Conservation (phyloP, 2,329 filamentous ascomycete species). For the Sphaerulina vaccinii region DNA sequence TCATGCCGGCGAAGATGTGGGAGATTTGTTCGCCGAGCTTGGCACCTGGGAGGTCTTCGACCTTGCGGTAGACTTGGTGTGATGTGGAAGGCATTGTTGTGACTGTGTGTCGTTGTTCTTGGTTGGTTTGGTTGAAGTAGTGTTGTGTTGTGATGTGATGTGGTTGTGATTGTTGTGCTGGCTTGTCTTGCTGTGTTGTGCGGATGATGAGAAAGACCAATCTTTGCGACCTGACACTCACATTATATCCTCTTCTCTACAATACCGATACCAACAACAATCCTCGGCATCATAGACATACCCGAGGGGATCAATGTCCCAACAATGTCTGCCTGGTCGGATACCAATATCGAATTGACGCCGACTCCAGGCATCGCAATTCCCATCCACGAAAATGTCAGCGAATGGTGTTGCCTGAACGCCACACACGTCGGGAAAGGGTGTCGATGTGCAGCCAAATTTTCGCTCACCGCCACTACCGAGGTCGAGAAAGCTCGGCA, state of each 20-base stretch:
- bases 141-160: neutral
- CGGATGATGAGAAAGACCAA: neutral
- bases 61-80: constrained; percentile 1
- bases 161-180: neutral
- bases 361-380: constrained; percentile 10
- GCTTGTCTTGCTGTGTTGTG: neutral
- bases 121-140: neutral
- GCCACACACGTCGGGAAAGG: constrained; percentile 9
- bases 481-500: constrained; percentile 1
- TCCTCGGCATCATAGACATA: constrained; percentile 8
- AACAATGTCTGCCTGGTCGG: constrained; percentile 11
- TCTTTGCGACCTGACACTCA: neutral
- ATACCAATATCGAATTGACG: neutral
- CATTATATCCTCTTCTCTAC: constrained; percentile 1
- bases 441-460: neutral
- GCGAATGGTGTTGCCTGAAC: constrained; percentile 10
- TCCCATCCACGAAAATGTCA: constrained; percentile 7
- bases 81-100: constrained; percentile 7
- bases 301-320: constrained; percentile 4
- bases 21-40: constrained; percentile 7
- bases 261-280: neutral
- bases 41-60: constrained; percentile 6
- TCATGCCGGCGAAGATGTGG: constrained; percentile 12
- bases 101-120: neutral
- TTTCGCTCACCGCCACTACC: constrained; percentile 6